Percentiles rank a stretch among this genome's conserved stretches.
These are phyloP conservation scores for Oryza officinalis DNA, from an alignment of 176 grass and related monocot genomes.

Conservation along the genomic window DNA sequence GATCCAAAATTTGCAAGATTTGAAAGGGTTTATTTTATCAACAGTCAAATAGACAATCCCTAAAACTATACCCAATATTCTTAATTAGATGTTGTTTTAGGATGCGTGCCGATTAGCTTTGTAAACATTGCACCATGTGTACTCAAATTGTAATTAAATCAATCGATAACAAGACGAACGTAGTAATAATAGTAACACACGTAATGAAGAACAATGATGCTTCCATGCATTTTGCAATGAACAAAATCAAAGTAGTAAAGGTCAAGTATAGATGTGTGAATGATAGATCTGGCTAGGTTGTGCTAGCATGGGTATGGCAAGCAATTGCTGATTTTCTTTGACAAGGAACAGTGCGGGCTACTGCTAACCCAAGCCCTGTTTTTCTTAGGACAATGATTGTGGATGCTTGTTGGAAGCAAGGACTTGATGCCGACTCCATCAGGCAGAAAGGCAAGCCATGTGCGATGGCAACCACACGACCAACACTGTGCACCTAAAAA, in stretches of 20 bases:
- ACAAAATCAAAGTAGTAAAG: background rate
- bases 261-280: background rate
- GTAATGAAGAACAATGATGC: background rate
- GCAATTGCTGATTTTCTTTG: background rate
- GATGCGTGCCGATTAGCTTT: background rate
- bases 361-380: background rate
- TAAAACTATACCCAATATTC: too few relatives aligned
- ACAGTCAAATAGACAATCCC: too few relatives aligned
- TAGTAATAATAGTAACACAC: background rate
- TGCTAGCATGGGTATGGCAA: background rate
- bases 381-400: constrained; percentile 51
- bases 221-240: background rate
- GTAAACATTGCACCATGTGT: background rate
- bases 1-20: too few relatives aligned
- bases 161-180: background rate
- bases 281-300: background rate
- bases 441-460: constrained; percentile 43
- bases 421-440: constrained; percentile 27
- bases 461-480: constrained; percentile 46
- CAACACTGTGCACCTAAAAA: background rate
- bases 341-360: constrained; percentile 14
- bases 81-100: background rate
- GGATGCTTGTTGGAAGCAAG: constrained; percentile 41
- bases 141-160: background rate
- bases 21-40: too few relatives aligned